Evolutionary conservation across 2,329 filamentous ascomycete species (phyloP), one percentile per base, ranked within the genome.

Genomic region (Xylaria sp.): DNA sequence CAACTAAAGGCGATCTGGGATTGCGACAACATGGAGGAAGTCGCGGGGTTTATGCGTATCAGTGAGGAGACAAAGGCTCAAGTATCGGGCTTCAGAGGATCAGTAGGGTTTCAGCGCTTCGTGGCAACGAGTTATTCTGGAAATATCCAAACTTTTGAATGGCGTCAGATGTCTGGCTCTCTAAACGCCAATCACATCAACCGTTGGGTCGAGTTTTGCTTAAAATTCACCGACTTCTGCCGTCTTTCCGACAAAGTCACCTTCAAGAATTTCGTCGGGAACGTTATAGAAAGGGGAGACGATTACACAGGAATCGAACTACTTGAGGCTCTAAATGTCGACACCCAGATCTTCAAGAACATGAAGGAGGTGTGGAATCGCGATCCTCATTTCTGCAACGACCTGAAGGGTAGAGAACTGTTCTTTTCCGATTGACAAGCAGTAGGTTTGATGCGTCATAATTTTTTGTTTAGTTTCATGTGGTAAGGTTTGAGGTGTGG

Each of bases 61-160:
- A 43, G 41, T 43, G 41, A 43, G 10, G 13, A 6, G 5, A 7
- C 8, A 15, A 5, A 15, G 12, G 6, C 1, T 43, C 15, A 13
- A 1, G 13, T 20, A 54, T 48, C 2, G 39, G 43, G 23, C 8
- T 2, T 33, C 3, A 62, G 72, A 46, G 73, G 73, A 23, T 54
- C 74, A 0, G 56, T 76, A 2, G 71, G 71, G 6, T 76, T 76
- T 41, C 18, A 25, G 23, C 54, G 73, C 20, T 77, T 77, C 64
- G 36, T 69, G 1, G 69, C 75, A 3, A 65, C 59, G 0, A 72
- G 67, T 0, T 69, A 61, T n/a, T 57, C 60, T 1, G 71, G 73
- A 23, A 76, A 77, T 20, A 70, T 68, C 0, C 72, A 76, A 48
- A 77, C 75, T 0, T 72, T 77, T 31, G 74, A 77, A 63, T 77